Conservation (phyloP, 805 yeast species). For the Zygosaccharomyces lentus region DNA sequence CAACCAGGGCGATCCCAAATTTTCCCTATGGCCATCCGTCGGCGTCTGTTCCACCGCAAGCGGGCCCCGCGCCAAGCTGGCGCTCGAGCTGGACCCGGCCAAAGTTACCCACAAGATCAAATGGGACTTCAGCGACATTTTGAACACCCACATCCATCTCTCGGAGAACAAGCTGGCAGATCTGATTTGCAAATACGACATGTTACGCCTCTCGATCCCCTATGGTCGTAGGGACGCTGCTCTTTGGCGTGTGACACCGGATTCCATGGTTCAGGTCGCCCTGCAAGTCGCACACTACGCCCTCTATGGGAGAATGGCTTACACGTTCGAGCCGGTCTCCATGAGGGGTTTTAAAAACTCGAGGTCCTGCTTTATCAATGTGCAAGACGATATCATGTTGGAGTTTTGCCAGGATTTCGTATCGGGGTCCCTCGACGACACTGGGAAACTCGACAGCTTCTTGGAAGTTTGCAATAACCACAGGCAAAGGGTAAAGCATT, state of each 20-base stretch:
- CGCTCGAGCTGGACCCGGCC: constrained; percentile 13
- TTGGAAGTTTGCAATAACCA: constrained; percentile 51
- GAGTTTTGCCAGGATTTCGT: constrained; percentile 59
- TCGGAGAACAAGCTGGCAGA: constrained; percentile 89
- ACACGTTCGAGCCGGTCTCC: constrained; percentile 86
- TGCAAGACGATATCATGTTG: constrained; percentile 53
- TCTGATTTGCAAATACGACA: constrained; percentile 71
- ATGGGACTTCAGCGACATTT: constrained; percentile 38
- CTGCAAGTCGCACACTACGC: constrained; percentile 90
- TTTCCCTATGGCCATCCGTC: constrained; percentile 37
- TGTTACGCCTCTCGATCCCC: constrained; percentile 68
- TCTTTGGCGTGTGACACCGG: constrained; percentile 79
- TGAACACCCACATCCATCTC: constrained; percentile 53
- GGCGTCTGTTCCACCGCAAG: constrained; percentile 6
- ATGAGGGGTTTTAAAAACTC: constrained; percentile 65
- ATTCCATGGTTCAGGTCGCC: constrained; percentile 85
- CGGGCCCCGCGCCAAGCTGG: constrained; percentile 9
- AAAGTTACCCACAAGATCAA: constrained; percentile 28
- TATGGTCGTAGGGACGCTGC: constrained; percentile 75
- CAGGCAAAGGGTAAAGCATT: constrained; percentile 43
- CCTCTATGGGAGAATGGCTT: constrained; percentile 81
- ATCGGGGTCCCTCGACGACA: constrained; percentile 51
- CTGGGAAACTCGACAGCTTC: constrained; percentile 40
- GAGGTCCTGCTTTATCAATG: constrained; percentile 63
- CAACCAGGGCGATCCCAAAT: constrained; percentile 48